These are phyloP conservation scores for Daldinia sp. DNA, from an alignment of 2,329 filamentous ascomycete species.

Conservation along the genomic window DNA sequence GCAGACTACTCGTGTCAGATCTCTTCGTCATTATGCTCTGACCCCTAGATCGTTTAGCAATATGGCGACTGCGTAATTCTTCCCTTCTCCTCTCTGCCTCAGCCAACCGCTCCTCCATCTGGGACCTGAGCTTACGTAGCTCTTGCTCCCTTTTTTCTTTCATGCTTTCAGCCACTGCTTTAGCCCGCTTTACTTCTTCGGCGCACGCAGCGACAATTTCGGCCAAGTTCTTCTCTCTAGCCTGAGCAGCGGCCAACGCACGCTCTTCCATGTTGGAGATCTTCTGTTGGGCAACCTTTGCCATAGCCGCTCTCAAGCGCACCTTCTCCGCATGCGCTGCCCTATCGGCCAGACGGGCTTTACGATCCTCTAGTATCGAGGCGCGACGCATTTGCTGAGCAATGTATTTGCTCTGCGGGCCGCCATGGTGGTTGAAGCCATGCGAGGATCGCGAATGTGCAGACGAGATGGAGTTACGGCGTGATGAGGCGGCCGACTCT, in stretches of 20 bases:
- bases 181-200: slow-evolving; percentile 84
- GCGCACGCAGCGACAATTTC: slow-evolving; percentile 85
- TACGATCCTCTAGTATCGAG: slow-evolving; percentile 83
- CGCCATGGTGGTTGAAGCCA: slow-evolving; percentile 64
- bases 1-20: slow-evolving; percentile 53
- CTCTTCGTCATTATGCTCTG: slow-evolving; percentile 61
- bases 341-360: slow-evolving; percentile 81
- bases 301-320: slow-evolving; percentile 78
- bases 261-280: slow-evolving; percentile 78
- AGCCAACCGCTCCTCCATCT: slow-evolving; percentile 84
- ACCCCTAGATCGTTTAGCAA: slow-evolving; percentile 64
- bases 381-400: slow-evolving; percentile 83
- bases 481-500: slow-evolving; percentile 81
- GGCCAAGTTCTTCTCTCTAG: slow-evolving; percentile 82
- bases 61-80: slow-evolving; percentile 69
- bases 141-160: slow-evolving; percentile 84
- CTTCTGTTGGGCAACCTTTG: slow-evolving; percentile 75
- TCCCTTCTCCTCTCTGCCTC: slow-evolving; percentile 80
- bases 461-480: slow-evolving; percentile 83
- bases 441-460: slow-evolving; percentile 77
- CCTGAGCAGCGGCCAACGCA: slow-evolving; percentile 80
- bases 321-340: slow-evolving; percentile 88
- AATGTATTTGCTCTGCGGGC: slow-evolving; percentile 80
- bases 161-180: slow-evolving; percentile 84
- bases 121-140: slow-evolving; percentile 73